Base-by-base conservation (phyloP, 176 grass and related monocot species). In the Cenchrus americanus region DNA sequence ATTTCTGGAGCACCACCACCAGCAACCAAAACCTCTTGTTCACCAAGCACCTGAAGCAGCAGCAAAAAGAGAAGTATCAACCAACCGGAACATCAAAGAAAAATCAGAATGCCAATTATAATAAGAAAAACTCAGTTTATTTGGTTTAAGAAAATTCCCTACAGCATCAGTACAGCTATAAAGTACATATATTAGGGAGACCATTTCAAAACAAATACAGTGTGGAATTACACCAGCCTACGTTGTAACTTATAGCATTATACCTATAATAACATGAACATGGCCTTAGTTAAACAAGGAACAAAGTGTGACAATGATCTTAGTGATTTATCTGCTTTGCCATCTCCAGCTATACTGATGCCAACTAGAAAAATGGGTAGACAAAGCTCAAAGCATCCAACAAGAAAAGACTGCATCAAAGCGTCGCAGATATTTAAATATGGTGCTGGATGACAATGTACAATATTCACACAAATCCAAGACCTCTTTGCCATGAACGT, bases 1-100 rank as follows among this genome's bases (percentile, higher is more conserved):
- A 97, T 94, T 83, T 97, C 92, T 15, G 94, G 94, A 32, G 92
- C 92, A 85, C 94, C 94, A 23, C 94, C 94, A 30, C 94, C 94
- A 37, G 92, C 94, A 82, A 97, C 94, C 66, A 97, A 73, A 88
- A 97, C 59, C 86, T 97, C 80, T 94, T 94, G 72, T 89, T 97
- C 70, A 97, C 86, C 85, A 93, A 89, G 82, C 94, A 97, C 60
- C 94, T 93, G 75, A 51, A 63, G 64, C 49, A 30, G 27, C 27
- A 78, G 68, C 27, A 76, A 48, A 67, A 14, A 19, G 7, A 69
- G 14, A n/a, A 19, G 37, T 26, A 44, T 44, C 7, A 44, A 44
- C 43, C 43, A 44, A 44, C 9, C 7, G 9, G 32, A 43, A 48
- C 11, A 49, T 11, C 48, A 22, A 82, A 37, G 54, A 10, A 69